These are phyloP conservation scores for Ustilago vetiveriae DNA, from an alignment of 1,284 basidiomycete species.

Conservation along the genomic window DNA sequence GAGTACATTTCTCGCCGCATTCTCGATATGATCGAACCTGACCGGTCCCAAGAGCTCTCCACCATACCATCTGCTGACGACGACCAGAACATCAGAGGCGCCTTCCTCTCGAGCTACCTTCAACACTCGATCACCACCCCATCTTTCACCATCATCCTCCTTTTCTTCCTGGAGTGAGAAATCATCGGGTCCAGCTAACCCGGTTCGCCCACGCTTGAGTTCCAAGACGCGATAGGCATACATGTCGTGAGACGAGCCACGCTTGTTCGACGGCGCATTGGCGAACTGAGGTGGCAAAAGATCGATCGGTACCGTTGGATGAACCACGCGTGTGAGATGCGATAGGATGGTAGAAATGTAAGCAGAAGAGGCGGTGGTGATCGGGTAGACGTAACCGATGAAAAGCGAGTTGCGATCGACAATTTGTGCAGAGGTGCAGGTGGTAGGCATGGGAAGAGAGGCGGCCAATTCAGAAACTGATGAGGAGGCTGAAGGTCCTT, in stretches of 20 bases:
- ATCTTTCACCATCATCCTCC: conserved; percentile 65
- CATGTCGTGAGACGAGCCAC: conserved; percentile 63
- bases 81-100: conserved; percentile 59
- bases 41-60: conserved; percentile 77
- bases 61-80: conserved; percentile 74
- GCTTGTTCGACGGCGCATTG: conserved; percentile 42
- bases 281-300: conserved; percentile 56
- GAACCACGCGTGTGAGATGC: conserved; percentile 59
- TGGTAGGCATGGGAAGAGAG: conserved; percentile 51
- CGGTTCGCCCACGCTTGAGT: conserved; percentile 57
- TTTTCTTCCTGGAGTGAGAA: conserved; percentile 57
- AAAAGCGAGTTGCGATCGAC: conserved; percentile 64
- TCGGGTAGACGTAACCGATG: conserved; percentile 62
- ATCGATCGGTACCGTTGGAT: conserved; percentile 51
- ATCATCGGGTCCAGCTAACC: conserved; percentile 59
- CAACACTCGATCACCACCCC: conserved; percentile 57
- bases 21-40: conserved; percentile 81
- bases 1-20: conserved; percentile 78
- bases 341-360: conserved; percentile 48
- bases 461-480: conserved; percentile 35
- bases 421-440: conserved; percentile 50
- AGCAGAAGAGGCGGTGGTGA: conserved; percentile 36
- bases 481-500: conserved; percentile 39
- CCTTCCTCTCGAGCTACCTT: conserved; percentile 54
- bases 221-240: conserved; percentile 60